phyloP scores from a whole-genome alignment of 2,329 filamentous ascomycete species.

The Pleomassaria siparia region DNA sequence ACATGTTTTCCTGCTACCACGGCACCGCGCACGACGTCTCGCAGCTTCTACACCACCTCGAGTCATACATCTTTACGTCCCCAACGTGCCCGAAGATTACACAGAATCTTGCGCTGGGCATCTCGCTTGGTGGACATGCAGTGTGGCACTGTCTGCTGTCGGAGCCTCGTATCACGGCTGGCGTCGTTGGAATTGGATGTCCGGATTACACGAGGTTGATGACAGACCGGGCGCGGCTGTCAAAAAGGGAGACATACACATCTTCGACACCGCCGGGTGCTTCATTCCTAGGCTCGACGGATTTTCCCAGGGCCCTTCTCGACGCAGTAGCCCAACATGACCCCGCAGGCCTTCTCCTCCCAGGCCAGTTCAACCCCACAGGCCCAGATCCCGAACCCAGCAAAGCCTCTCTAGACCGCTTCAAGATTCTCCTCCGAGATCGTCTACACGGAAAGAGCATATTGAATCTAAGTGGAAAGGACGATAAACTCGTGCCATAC shows the following conservation, averaged over 20 bases:
- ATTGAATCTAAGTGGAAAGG: slow-evolving; percentile 57
- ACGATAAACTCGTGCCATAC: slow-evolving; percentile 74
- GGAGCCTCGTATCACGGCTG: slow-evolving; percentile 77
- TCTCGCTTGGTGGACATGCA: slow-evolving; percentile 84
- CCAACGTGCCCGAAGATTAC: slow-evolving; percentile 47
- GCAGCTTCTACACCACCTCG: slow-evolving; percentile 73
- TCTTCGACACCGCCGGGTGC: slow-evolving; percentile 57
- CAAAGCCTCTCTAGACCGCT: slow-evolving; percentile 37
- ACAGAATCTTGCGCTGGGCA: slow-evolving; percentile 74
- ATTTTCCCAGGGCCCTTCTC: slow-evolving; percentile 73
- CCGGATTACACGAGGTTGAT: slow-evolving; percentile 85
- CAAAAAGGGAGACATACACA: slow-evolving; percentile 65
- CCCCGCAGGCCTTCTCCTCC: slow-evolving; percentile 72
- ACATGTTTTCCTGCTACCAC: slow-evolving; percentile 82
- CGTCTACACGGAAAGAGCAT: slow-evolving; percentile 47
- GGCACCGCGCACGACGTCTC: slow-evolving; percentile 75
- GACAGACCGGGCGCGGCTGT: slow-evolving; percentile 72
- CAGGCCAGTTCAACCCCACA: slow-evolving; percentile 23
- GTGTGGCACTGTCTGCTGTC: slow-evolving; percentile 81
- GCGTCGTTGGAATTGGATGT: slow-evolving; percentile 81
- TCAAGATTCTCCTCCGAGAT: slow-evolving; percentile 43
- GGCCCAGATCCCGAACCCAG: slow-evolving; percentile 29
- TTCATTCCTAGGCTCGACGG: slow-evolving; percentile 71
- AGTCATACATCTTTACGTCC: slow-evolving; percentile 69
- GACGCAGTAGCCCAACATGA: slow-evolving; percentile 66